Conservation (phyloP, 441 rosid species). For the Macaranga tanarius region DNA sequence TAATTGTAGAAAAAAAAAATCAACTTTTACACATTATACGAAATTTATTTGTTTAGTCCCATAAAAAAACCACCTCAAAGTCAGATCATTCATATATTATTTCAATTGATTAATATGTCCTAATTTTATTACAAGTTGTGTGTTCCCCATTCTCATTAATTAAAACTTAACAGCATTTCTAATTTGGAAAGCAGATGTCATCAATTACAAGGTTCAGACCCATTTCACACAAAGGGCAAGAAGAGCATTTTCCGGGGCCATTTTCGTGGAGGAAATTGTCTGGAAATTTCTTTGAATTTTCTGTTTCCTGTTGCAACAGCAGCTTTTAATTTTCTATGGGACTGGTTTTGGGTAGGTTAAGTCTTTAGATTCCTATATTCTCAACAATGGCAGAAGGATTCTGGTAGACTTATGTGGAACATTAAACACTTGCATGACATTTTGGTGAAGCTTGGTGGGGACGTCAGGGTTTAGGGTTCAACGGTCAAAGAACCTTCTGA, state of each 20-base stretch:
- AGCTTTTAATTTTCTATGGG: neutral
- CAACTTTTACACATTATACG: too few species aligned
- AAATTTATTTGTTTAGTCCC: too few species aligned
- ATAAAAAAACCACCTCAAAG: too few species aligned
- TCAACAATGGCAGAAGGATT: neutral
- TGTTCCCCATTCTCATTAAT: neutral
- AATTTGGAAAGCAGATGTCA: neutral
- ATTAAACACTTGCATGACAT: neutral
- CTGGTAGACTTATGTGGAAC: conserved; percentile 11
- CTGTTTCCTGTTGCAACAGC: neutral
- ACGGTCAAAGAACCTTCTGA: neutral
- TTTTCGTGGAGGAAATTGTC: neutral
- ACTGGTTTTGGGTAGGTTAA: neutral
- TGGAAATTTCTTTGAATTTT: conserved; percentile 1
- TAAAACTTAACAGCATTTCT: neutral
- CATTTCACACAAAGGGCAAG: neutral
- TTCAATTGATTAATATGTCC: too few species aligned
- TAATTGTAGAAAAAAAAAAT: too few species aligned
- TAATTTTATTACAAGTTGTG: neutral
- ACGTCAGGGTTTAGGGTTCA: conserved; percentile 8
- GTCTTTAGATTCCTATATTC: conserved; percentile 7
- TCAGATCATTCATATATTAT: too few species aligned
- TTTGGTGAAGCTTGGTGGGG: conserved; percentile 1
- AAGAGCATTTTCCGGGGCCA: neutral
- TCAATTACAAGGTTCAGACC: neutral